Evolutionary conservation across 1,139 yeast genomes (phyloP).

Genomic region (Sugiyamaella pinicola): DNA sequence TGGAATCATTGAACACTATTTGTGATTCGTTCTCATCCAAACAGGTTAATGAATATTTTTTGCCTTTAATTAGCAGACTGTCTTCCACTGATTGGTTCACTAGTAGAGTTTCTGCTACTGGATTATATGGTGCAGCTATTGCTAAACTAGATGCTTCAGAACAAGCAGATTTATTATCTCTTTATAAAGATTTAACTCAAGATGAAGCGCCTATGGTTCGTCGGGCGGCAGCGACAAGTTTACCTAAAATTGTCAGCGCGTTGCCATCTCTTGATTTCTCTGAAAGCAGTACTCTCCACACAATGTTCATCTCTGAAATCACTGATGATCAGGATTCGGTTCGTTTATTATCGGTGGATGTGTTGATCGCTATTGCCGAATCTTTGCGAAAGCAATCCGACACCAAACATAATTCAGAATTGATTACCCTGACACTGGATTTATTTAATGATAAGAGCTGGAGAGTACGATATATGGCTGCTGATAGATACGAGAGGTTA

Average conservation of each 20-base stretch:
- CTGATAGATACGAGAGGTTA: constrained; percentile 80
- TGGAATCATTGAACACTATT: constrained; percentile 75
- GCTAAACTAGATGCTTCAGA: constrained; percentile 54
- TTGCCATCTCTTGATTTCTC: constrained; percentile 47
- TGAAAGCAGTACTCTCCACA: constrained; percentile 51
- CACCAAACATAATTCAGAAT: constrained; percentile 37
- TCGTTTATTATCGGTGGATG: constrained; percentile 85
- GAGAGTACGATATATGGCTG: constrained; percentile 98
- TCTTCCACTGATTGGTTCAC: constrained; percentile 95
- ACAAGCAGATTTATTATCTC: constrained; percentile 54
- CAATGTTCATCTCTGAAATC: constrained; percentile 79
- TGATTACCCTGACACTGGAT: constrained; percentile 52
- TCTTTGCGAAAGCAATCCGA: constrained; percentile 37
- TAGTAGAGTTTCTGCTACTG: constrained; percentile 88
- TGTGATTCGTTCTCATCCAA: constrained; percentile 64
- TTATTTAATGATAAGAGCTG: constrained; percentile 89
- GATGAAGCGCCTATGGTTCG: constrained; percentile 99
- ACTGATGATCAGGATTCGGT: constrained; percentile 95
- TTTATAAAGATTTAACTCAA: constrained; percentile 69
- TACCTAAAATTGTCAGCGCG: constrained; percentile 70
- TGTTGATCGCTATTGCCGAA: constrained; percentile 58
- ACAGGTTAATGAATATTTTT: constrained; percentile 67
- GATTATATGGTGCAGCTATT: constrained; percentile 75
- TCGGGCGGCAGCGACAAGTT: constrained; percentile 85
- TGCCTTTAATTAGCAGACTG: constrained; percentile 75